phyloP scores from a whole-genome alignment of 345 rosid genomes.

The Ceriops tagal region DNA sequence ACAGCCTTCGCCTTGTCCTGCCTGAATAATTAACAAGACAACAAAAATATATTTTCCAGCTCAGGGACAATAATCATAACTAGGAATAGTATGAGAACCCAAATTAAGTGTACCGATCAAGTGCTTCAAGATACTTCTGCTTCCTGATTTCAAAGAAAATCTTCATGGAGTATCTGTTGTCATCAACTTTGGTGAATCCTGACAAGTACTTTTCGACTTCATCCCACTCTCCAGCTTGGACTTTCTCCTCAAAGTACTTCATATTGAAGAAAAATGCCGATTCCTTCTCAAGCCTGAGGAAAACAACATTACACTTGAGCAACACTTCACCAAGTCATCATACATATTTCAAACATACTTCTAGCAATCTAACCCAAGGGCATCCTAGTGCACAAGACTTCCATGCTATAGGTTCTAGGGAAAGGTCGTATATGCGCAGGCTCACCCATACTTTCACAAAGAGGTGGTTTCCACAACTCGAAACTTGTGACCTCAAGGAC shows the following conservation, averaged over 20 bases:
- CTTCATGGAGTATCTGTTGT: constrained; percentile 75
- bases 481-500: too few species aligned
- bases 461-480: too few species aligned
- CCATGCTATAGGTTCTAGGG: too few species aligned
- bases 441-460: too few species aligned
- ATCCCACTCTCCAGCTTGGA: constrained; percentile 73
- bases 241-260: constrained; percentile 71
- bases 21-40: constrained; percentile 34
- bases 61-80: background rate
- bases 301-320: background rate
- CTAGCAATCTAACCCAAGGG: too few species aligned
- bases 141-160: constrained; percentile 86
- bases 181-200: constrained; percentile 67
- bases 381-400: too few species aligned
- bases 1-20: constrained; percentile 77
- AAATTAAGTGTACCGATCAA: constrained; percentile 51
- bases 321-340: background rate
- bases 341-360: background rate
- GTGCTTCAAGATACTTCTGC: constrained; percentile 89
- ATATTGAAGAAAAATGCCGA: constrained; percentile 65
- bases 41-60: constrained; percentile 1
- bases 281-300: constrained; percentile 62
- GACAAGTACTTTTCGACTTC: constrained; percentile 66
- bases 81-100: background rate
- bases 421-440: too few species aligned